Conservation (phyloP, 768 basidiomycete species). For the Mycena galericulata region DNA sequence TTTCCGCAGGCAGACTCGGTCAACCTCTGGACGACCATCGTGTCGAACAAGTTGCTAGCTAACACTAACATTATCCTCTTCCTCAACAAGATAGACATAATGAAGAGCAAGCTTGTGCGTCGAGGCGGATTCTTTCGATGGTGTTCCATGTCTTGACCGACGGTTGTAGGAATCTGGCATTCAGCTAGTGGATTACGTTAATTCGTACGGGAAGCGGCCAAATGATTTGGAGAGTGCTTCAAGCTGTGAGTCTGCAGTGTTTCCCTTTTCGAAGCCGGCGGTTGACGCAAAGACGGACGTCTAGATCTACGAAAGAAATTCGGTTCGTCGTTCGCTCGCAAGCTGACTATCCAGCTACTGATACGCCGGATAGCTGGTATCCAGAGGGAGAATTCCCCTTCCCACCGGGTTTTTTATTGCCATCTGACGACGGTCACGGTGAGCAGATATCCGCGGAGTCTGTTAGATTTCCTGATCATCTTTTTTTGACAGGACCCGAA, state of each 20-base stretch:
- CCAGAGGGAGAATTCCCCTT: slow-evolving; percentile 55
- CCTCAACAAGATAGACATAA: slow-evolving; percentile 85
- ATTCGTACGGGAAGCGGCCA: slow-evolving; percentile 74
- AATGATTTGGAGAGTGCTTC: slow-evolving; percentile 79
- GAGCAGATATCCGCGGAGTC: slow-evolving; percentile 35
- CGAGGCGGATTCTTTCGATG: background rate
- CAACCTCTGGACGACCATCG: slow-evolving; percentile 79
- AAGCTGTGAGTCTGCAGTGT: slow-evolving; percentile 61
- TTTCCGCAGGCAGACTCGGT: slow-evolving; percentile 76
- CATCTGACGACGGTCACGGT: slow-evolving; percentile 80
- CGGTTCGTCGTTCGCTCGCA: slow-evolving; percentile 44
- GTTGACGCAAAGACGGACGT: background rate
- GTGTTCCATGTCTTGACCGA: slow-evolving; percentile 1
- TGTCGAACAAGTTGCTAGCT: slow-evolving; percentile 76
- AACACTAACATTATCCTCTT: slow-evolving; percentile 83
- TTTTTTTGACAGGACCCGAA: slow-evolving; percentile 60
- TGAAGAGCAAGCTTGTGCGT: slow-evolving; percentile 67
- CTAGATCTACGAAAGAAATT: slow-evolving; percentile 60
- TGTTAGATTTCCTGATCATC: background rate
- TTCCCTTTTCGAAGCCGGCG: slow-evolving; percentile 23
- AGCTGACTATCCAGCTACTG: background rate
- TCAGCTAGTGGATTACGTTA: slow-evolving; percentile 73
- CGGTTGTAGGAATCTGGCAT: slow-evolving; percentile 60
- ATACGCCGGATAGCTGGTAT: slow-evolving; percentile 49
- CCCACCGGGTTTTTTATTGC: slow-evolving; percentile 67